Evolutionary conservation across 768 basidiomycete species (phyloP), one percentile per base, ranked within the genome.

Genomic region (Porphyrellus cyaneotinctus): DNA sequence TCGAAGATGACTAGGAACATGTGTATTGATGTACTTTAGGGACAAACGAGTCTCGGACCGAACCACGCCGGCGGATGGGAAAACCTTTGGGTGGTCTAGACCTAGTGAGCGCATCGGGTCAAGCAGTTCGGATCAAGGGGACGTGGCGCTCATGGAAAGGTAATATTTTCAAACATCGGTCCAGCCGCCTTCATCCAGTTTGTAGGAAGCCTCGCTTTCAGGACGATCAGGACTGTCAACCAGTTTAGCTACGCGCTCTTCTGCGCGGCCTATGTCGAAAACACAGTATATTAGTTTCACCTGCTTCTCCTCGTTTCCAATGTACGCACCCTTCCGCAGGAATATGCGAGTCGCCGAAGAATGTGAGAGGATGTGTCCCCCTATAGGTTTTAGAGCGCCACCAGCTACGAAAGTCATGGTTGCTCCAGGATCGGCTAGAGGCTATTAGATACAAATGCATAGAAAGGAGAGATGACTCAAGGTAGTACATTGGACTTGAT

Each of bases 361-460:
- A 52, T 78, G 91, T 0, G 91, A 93, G 38, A 93, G 72, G 56
- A 93, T 91, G 62, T 93, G 91, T 0, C 91, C 91, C 35, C 90
- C 91, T 41, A 95, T 89, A 17, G 92, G 91, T 70, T 95, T 95
- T 35, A 94, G 77, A 18, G 89, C 90, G 31, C 92, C 90, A 36
- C 93, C 94, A 23, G 92, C 94, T 37, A 95, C 94, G 63, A 97
- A 97, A 45, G 91, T 91, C 85, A 90, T 90, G 3, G 88, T 91
- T 44, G 93, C 94, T 44, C 95, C 95, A 20, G 95, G 95, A 67
- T 97, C 95, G 54, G 94, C 90, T 90, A 63, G 58, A 49, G 61
- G 43, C 24, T 12, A 31, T 66, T 33, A 60, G 46, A 50, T 47
- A 46, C 33, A 51, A 35, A 18, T 20, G 20, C 18, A 17, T 22